These are phyloP conservation scores for Gynostemma pentaphyllum DNA, from an alignment of 306 rosid species.

Conservation along the genomic window DNA sequence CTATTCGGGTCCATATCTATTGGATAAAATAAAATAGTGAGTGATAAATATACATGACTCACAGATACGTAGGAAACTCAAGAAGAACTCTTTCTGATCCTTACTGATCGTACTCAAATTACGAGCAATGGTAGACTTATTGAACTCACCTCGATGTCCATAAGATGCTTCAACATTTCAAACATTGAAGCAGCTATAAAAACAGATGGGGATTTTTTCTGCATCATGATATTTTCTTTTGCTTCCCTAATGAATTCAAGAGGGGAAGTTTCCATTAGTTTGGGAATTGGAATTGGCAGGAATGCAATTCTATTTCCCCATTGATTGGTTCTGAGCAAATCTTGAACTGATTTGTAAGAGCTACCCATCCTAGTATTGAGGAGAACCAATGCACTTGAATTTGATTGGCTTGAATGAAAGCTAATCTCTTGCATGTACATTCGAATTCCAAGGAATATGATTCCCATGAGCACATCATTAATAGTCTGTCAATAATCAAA, in stretches of 20 bases:
- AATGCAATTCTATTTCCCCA: conserved; percentile 54
- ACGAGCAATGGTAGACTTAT: no score
- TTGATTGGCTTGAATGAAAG: conserved; percentile 23
- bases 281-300: conserved; percentile 42
- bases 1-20: no score
- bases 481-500: conserved; percentile 19
- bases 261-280: conserved; percentile 22
- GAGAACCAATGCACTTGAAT: conserved; percentile 39
- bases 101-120: no score
- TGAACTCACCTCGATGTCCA: conserved; percentile 46
- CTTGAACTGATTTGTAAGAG: conserved; percentile 39
- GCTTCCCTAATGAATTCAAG: conserved; percentile 35
- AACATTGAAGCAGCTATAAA: conserved; percentile 24
- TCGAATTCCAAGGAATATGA: conserved; percentile 35
- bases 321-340: conserved; percentile 28
- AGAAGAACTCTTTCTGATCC: no score
- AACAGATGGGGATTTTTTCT: conserved; percentile 32
- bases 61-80: no score
- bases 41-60: no score
- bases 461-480: conserved; percentile 47
- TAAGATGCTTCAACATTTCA: conserved; percentile 26
- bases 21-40: no score
- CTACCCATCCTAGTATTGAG: conserved; percentile 40
- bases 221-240: conserved; percentile 27
- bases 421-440: conserved; percentile 39